phyloP scores from a whole-genome alignment of 768 basidiomycete species.

The Collybia sordida region DNA sequence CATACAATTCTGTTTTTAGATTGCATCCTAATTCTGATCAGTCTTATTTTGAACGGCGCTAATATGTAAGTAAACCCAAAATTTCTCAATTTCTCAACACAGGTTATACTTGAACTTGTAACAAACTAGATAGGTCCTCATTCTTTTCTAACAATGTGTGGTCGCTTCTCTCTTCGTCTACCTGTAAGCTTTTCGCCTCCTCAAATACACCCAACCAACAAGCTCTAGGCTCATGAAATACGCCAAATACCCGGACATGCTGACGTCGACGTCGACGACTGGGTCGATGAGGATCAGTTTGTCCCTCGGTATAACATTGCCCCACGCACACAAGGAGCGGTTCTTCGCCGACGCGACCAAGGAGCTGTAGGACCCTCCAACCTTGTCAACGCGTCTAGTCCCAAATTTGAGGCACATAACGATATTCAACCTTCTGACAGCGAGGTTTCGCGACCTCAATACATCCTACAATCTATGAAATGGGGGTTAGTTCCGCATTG shows the following conservation, averaged over 20 bases:
- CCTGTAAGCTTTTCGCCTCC: conserved; percentile 30
- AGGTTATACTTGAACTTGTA: too few species aligned
- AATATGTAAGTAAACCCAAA: too few species aligned
- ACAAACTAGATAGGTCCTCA: too few species aligned
- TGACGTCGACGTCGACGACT: conserved; percentile 48
- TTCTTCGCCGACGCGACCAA: conserved; percentile 51
- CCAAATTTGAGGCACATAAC: neutral
- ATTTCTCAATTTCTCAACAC: too few species aligned
- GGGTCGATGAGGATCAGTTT: conserved; percentile 61
- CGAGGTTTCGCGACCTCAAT: conserved; percentile 9
- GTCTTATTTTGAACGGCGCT: too few species aligned
- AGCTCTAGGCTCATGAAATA: conserved; percentile 37
- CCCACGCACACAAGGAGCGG: conserved; percentile 76
- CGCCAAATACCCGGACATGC: conserved; percentile 42
- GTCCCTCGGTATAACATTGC: conserved; percentile 80
- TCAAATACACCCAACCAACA: neutral
- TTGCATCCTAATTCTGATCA: too few species aligned
- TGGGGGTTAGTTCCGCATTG: conserved; percentile 92
- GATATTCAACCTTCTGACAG: neutral
- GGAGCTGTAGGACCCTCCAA: conserved; percentile 6
- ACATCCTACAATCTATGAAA: conserved; percentile 78
- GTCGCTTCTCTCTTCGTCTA: conserved; percentile 57
- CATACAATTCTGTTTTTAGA: neutral
- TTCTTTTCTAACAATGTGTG: conserved; percentile 56
- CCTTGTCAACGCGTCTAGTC: neutral